A percentile compares a stretch with the other conserved stretches of the same genome.
phyloP scores from a whole-genome alignment of 2,329 filamentous ascomycete species.

The Eurotiales sp. region DNA sequence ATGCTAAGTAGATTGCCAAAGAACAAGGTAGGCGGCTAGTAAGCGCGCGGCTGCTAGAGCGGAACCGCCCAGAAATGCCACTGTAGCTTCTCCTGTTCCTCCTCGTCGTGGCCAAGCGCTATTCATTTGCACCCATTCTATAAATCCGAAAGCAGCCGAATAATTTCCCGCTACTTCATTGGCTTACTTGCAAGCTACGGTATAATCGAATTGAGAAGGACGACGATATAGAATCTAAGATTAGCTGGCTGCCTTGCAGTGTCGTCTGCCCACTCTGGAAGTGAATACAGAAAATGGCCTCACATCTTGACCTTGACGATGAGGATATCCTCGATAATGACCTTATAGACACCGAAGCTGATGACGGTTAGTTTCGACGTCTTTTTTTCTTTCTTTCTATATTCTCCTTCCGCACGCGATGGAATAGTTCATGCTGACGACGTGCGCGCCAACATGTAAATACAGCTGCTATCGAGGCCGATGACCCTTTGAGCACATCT shows the following conservation, averaged over 20 bases:
- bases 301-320: constrained; percentile 53
- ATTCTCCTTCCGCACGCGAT: no score
- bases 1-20: no score
- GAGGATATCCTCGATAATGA: constrained; percentile 64
- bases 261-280: no score
- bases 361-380: constrained; percentile 61
- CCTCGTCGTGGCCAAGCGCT: no score
- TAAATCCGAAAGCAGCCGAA: neutral
- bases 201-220: neutral
- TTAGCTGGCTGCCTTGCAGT: constrained; percentile 5
- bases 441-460: neutral
- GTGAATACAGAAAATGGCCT: constrained; percentile 9
- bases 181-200: neutral
- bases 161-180: neutral
- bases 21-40: constrained; percentile 1
- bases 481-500: constrained; percentile 72
- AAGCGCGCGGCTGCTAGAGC: constrained; percentile 4
- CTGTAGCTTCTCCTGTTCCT: constrained; percentile 35
- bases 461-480: constrained; percentile 74
- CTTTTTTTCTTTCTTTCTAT: neutral
- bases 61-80: constrained; percentile 24
- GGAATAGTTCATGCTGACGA: neutral
- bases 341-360: constrained; percentile 63
- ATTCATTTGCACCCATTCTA: no score
- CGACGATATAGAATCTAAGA: no score